Conservation (phyloP, 495 filamentous ascomycete species). For the Evernia prunastri region DNA sequence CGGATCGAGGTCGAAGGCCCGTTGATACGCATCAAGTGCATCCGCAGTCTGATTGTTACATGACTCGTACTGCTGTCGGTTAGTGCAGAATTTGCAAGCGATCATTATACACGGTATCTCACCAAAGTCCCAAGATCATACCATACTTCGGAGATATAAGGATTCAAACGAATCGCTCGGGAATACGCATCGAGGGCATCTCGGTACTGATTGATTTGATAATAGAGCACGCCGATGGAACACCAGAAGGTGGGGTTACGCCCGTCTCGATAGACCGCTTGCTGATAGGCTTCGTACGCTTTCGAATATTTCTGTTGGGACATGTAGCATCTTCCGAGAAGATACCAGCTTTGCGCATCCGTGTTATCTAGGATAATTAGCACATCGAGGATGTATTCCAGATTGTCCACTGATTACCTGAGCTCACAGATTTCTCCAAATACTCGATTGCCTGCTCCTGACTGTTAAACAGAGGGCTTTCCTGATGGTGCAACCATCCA, state of each 20-base stretch:
- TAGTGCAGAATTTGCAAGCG: slow-evolving; percentile 23
- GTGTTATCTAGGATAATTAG: slow-evolving; percentile 59
- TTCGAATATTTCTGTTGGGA: slow-evolving; percentile 98
- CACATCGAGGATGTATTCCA: background rate
- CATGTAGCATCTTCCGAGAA: slow-evolving; percentile 98
- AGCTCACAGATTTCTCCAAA: slow-evolving; percentile 90
- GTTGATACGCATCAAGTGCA: slow-evolving; percentile 90
- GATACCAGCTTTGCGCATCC: slow-evolving; percentile 98
- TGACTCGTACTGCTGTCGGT: slow-evolving; percentile 70
- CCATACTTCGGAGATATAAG: slow-evolving; percentile 99
- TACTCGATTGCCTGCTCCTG: slow-evolving; percentile 97
- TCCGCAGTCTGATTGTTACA: slow-evolving; percentile 98
- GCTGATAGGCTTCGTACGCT: slow-evolving; percentile 97
- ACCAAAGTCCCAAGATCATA: slow-evolving; percentile 96
- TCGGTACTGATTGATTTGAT: slow-evolving; percentile 99
- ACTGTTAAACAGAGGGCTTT: slow-evolving; percentile 78
- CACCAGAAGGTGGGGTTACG: slow-evolving; percentile 99
- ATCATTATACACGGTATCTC: slow-evolving; percentile 39
- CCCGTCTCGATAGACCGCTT: slow-evolving; percentile 96
- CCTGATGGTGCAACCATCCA: slow-evolving; percentile 95
- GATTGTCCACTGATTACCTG: slow-evolving; percentile 55
- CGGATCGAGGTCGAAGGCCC: slow-evolving; percentile 90
- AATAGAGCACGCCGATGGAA: slow-evolving; percentile 98
- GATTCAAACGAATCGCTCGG: slow-evolving; percentile 93
- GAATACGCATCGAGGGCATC: slow-evolving; percentile 98